A percentile compares a stretch with the other conserved stretches of the same genome.
Evolutionary conservation across 176 grass and related monocot genomes (phyloP).

Genomic region (Rhynchospora pubera): DNA sequence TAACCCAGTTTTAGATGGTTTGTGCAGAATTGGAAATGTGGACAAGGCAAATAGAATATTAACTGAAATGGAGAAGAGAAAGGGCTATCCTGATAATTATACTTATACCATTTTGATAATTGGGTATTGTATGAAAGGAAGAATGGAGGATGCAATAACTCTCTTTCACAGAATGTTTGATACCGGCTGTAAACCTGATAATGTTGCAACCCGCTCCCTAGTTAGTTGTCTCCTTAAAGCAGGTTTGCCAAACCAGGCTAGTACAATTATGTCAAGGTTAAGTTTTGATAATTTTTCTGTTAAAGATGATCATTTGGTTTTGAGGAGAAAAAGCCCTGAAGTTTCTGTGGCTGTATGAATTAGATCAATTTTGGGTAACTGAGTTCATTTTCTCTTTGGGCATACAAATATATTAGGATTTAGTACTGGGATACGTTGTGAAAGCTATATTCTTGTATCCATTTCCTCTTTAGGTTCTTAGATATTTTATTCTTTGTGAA

Average conservation of each 20-base stretch:
- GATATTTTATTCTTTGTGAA: background rate
- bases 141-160: constrained; percentile 54
- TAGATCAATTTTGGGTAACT: background rate
- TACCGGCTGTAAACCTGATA: constrained; percentile 68
- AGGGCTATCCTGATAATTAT: constrained; percentile 75
- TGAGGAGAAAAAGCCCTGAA: constrained; percentile 33
- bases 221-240: constrained; percentile 80
- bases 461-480: background rate
- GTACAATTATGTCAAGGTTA: constrained; percentile 38
- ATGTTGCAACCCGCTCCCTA: constrained; percentile 55
- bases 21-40: constrained; percentile 69
- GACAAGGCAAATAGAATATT: constrained; percentile 63
- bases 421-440: background rate
- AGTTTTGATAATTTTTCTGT: constrained; percentile 16
- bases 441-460: background rate
- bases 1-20: constrained; percentile 69
- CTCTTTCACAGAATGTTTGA: constrained; percentile 67
- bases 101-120: constrained; percentile 90
- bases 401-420: background rate
- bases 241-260: constrained; percentile 72
- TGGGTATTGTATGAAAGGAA: constrained; percentile 92
- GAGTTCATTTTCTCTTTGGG: background rate
- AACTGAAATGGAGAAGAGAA: constrained; percentile 52
- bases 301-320: constrained; percentile 37
- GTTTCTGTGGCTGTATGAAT: constrained; percentile 68